Conservation (phyloP, 352 stramenopile genomes). For the Hyaloperonospora brassicae region DNA sequence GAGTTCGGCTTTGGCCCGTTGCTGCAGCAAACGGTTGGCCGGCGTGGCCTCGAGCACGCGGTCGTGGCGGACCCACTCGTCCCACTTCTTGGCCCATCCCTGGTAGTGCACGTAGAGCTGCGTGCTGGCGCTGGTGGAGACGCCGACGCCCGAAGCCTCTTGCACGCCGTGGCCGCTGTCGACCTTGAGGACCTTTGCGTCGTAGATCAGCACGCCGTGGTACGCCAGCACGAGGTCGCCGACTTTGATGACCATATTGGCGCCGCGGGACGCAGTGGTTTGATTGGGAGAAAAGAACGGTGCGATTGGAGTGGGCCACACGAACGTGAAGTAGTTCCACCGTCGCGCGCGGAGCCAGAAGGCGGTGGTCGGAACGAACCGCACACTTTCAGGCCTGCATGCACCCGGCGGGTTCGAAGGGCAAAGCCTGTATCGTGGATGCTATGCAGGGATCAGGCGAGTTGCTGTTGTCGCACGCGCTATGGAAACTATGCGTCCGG, state of each 20-base stretch:
- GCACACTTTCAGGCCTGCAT: too few species aligned
- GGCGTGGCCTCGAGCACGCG: slow-evolving; percentile 67
- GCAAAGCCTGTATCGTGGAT: too few species aligned
- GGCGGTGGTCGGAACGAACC: too few species aligned
- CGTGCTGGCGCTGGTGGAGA: slow-evolving; percentile 21
- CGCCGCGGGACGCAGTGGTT: too few species aligned
- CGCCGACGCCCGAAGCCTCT: slow-evolving; percentile 13
- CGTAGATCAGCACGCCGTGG: slow-evolving; percentile 81
- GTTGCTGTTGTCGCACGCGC: too few species aligned
- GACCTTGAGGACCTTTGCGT: slow-evolving; percentile 78
- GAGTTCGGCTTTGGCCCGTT: slow-evolving; percentile 39
- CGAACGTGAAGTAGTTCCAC: too few species aligned
- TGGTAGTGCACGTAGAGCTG: slow-evolving; percentile 90
- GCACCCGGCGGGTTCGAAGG: too few species aligned
- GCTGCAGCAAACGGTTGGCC: slow-evolving; percentile 46
- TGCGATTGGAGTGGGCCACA: too few species aligned
- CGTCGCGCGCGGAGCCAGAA: too few species aligned
- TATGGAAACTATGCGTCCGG: too few species aligned
- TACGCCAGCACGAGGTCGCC: slow-evolving; percentile 66
- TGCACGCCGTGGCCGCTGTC: slow-evolving; percentile 60
- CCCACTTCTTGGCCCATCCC: slow-evolving; percentile 88
- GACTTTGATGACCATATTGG: slow-evolving; percentile 45
- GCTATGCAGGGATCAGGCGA: too few species aligned
- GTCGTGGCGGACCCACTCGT: slow-evolving; percentile 79
- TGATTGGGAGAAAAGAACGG: too few species aligned